A percentile compares a stretch with the other conserved stretches of the same genome.
phyloP scores from a whole-genome alignment of 805 yeast species.

The Myxozyma kluyveri region DNA sequence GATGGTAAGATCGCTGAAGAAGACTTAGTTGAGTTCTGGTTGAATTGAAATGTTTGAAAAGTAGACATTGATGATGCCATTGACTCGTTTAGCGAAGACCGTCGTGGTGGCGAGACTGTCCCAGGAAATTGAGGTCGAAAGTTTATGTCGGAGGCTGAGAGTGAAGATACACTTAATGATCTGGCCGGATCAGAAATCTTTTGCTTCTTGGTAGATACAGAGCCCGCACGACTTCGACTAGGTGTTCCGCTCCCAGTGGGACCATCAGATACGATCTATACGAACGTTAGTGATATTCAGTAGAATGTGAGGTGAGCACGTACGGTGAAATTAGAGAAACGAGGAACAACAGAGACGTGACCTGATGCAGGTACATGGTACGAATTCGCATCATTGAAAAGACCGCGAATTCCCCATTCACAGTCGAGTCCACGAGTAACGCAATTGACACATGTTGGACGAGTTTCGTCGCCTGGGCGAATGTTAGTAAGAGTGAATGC shows the following conservation, averaged over 20 bases:
- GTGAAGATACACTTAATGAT: neutral
- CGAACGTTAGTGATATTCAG: no score
- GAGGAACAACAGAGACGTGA: slow-evolving; percentile 13
- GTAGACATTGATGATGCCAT: no score
- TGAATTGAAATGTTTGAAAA: no score
- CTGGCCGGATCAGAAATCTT: neutral
- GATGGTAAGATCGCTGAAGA: neutral
- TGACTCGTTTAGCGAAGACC: no score
- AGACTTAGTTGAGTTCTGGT: no score
- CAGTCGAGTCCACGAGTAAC: slow-evolving; percentile 4
- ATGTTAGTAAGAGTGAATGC: no score
- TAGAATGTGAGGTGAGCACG: no score
- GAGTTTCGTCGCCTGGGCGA: slow-evolving; percentile 23
- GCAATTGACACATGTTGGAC: slow-evolving; percentile 19
- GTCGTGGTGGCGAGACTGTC: no score
- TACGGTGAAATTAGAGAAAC: slow-evolving; percentile 4
- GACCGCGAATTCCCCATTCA: slow-evolving; percentile 9
- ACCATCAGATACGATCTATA: slow-evolving; percentile 16
- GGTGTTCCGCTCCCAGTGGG: slow-evolving; percentile 3
- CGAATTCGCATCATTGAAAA: slow-evolving; percentile 12
- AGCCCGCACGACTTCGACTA: neutral
- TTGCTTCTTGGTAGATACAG: neutral
- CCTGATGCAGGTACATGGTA: slow-evolving; percentile 2
- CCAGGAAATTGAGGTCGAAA: no score
- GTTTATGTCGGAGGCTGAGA: neutral